phyloP scores from a whole-genome alignment of 2,329 filamentous ascomycete species.

The Tolypocladium nubicola region DNA sequence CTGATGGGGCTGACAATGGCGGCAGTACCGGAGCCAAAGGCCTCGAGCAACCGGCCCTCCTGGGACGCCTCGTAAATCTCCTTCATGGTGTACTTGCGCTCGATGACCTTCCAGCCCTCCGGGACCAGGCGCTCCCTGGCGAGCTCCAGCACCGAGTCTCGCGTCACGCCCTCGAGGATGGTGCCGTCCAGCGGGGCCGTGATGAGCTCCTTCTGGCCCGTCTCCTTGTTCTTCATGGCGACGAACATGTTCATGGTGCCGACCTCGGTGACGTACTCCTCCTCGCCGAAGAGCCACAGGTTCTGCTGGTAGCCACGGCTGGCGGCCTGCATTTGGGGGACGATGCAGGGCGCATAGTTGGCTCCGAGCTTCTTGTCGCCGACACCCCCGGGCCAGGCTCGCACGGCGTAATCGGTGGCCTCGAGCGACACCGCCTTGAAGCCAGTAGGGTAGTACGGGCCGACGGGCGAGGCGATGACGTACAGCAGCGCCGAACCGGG shows the following conservation, averaged over 20 bases:
- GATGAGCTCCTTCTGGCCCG: constrained; percentile 81
- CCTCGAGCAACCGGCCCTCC: constrained; percentile 82
- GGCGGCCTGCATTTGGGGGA: constrained; percentile 90
- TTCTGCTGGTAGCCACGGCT: constrained; percentile 95
- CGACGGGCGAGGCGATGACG: constrained; percentile 91
- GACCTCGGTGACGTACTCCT: constrained; percentile 93
- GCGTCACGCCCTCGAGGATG: constrained; percentile 88
- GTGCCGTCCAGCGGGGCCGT: constrained; percentile 96
- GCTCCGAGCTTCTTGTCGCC: constrained; percentile 97
- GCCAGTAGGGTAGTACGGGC: constrained; percentile 94
- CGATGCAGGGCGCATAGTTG: constrained; percentile 97
- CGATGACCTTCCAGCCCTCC: constrained; percentile 78
- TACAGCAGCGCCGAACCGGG: constrained; percentile 87
- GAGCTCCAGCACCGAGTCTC: constrained; percentile 81
- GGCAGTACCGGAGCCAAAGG: constrained; percentile 88
- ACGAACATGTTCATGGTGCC: constrained; percentile 99
- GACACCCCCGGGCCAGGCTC: constrained; percentile 94
- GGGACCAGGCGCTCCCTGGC: constrained; percentile 74
- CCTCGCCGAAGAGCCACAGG: constrained; percentile 91
- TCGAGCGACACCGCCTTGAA: constrained; percentile 96
- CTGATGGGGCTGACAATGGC: constrained; percentile 88
- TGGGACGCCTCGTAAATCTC: constrained; percentile 71
- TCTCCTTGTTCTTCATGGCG: constrained; percentile 73
- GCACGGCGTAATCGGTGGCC: constrained; percentile 91
- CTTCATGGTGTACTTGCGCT: constrained; percentile 87